Evolutionary conservation across 176 grass and related monocot species (phyloP).

Genomic region (Ampelocalamus luodianensis): DNA sequence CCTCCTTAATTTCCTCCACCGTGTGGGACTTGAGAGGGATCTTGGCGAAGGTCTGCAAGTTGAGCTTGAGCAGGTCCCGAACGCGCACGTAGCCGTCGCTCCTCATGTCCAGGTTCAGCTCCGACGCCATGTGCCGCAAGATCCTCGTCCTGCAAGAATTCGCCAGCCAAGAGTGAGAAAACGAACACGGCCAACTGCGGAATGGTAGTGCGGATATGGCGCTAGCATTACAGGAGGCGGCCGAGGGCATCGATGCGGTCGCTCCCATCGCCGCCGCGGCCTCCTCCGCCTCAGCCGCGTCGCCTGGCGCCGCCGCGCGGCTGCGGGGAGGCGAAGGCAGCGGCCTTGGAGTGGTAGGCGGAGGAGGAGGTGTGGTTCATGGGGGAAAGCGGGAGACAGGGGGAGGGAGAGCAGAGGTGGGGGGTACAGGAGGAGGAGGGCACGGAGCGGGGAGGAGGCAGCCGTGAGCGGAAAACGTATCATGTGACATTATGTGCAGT

Average conservation of each 20-base stretch:
- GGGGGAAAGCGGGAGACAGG: no score
- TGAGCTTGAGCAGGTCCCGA: conserved; percentile 66
- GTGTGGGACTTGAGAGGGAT: conserved; percentile 78
- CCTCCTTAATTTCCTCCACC: conserved; percentile 83
- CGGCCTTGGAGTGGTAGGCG: no score
- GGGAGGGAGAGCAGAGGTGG: no score
- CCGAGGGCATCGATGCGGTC: conserved; percentile 73
- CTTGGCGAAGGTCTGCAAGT: conserved; percentile 64
- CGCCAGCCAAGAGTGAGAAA: background rate
- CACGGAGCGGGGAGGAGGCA: no score
- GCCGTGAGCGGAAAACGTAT: no score
- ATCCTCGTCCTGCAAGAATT: conserved; percentile 53
- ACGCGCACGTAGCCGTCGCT: conserved; percentile 80
- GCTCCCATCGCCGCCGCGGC: conserved; percentile 21
- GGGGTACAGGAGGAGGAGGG: no score
- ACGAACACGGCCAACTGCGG: background rate
- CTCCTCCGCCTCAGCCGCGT: conserved; percentile 1
- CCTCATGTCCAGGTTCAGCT: conserved; percentile 78
- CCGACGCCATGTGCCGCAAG: conserved; percentile 84
- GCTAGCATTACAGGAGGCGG: conserved; percentile 62
- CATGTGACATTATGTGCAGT: no score
- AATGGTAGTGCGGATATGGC: background rate
- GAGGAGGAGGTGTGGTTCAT: no score
- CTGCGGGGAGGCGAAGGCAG: no score
- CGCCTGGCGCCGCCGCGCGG: no score